Conservation (phyloP, 106 monocot genomes). For the Xerophyta viscosa region DNA sequence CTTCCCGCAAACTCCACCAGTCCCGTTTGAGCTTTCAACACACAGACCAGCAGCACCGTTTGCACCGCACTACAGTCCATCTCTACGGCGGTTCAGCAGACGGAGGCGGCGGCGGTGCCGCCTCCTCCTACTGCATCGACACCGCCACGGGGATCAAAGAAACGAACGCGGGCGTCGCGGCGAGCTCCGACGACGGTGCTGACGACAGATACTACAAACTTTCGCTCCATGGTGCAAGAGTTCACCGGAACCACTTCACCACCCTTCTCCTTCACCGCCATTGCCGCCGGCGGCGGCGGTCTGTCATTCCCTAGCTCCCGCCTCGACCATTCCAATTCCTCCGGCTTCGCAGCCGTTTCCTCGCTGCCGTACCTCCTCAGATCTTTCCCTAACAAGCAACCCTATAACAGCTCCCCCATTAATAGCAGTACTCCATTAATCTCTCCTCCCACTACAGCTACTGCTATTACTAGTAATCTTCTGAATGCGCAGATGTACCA, state of each 20-base stretch:
- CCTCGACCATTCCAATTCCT: constrained; percentile 25
- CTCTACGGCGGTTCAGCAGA: too few relatives aligned
- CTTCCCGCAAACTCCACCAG: too few relatives aligned
- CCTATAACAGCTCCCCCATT: too few relatives aligned
- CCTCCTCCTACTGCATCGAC: too few relatives aligned
- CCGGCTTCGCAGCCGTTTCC: constrained; percentile 2
- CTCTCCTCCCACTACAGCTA: too few relatives aligned
- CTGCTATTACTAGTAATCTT: neutral
- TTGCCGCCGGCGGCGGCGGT: too few relatives aligned
- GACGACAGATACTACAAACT: constrained; percentile 84
- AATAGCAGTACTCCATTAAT: too few relatives aligned
- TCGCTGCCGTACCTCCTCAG: constrained; percentile 27
- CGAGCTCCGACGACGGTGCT: constrained; percentile 83
- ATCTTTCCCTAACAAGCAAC: constrained; percentile 50
- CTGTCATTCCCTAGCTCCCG: constrained; percentile 27
- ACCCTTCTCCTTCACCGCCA: constrained; percentile 35
- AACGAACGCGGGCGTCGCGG: constrained; percentile 65
- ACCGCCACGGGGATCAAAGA: constrained; percentile 30
- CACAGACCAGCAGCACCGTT: too few relatives aligned
- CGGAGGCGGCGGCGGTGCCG: too few relatives aligned
- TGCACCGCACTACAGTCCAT: too few relatives aligned
- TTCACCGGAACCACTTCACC: constrained; percentile 79
- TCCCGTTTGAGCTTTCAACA: too few relatives aligned
- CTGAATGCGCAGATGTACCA: neutral
- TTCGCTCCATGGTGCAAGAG: constrained; percentile 95